Conservation (phyloP, 2,329 filamentous ascomycete species). For the Biscogniauxia marginata region DNA sequence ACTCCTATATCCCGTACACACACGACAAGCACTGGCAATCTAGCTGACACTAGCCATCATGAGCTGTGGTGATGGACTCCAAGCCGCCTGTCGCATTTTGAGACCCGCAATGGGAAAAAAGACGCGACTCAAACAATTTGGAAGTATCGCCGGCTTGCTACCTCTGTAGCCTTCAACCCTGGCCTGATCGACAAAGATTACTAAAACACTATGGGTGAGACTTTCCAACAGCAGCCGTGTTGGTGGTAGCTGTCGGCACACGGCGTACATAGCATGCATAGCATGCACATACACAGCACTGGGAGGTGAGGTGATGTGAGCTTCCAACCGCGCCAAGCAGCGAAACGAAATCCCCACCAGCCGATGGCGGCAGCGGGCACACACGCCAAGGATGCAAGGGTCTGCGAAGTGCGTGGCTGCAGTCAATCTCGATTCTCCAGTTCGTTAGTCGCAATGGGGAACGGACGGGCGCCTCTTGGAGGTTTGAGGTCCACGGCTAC, state of each 20-base stretch:
- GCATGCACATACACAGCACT: background rate
- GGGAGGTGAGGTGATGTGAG: background rate
- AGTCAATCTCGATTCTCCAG: background rate
- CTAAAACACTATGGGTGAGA: background rate
- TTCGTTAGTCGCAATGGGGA: background rate
- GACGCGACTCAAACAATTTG: background rate
- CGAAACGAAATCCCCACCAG: background rate
- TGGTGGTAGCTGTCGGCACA: background rate
- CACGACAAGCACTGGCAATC: background rate
- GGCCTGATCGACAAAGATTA: background rate
- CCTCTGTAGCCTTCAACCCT: background rate
- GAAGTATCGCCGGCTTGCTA: background rate
- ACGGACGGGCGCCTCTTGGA: background rate
- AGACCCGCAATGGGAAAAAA: background rate
- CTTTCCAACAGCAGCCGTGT: background rate
- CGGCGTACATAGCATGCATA: background rate
- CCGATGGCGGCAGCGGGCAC: background rate
- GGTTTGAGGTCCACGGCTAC: no score
- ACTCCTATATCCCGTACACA: background rate
- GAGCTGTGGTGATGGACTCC: background rate
- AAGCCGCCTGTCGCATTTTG: background rate
- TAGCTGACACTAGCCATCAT: background rate
- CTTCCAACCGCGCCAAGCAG: background rate
- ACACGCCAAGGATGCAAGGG: background rate
- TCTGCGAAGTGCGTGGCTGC: background rate